These are phyloP conservation scores for Aspergillus sp. DNA, from an alignment of 2,329 filamentous ascomycete species.

Conservation along the genomic window DNA sequence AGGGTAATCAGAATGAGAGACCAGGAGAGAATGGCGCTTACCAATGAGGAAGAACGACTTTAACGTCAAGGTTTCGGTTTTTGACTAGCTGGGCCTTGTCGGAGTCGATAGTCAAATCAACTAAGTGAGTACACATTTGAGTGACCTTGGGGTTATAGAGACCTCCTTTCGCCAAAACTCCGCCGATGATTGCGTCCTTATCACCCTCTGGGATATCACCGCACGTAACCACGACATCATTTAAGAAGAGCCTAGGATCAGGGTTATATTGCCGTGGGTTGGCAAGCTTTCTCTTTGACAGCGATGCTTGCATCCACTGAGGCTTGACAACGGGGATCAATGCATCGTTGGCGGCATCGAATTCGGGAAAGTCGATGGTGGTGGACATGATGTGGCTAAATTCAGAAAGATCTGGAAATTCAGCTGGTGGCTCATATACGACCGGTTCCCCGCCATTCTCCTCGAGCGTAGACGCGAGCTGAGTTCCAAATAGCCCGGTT, in stretches of 20 bases:
- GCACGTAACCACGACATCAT: slow-evolving; percentile 77
- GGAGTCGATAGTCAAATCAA: slow-evolving; percentile 74
- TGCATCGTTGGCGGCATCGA: slow-evolving; percentile 68
- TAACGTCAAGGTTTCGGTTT: slow-evolving; percentile 67
- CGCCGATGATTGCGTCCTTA: slow-evolving; percentile 88
- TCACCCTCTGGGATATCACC: slow-evolving; percentile 82
- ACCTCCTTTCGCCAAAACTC: slow-evolving; percentile 85
- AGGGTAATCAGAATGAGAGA: neutral
- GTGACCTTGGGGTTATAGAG: slow-evolving; percentile 71
- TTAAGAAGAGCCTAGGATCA: slow-evolving; percentile 87
- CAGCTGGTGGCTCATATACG: slow-evolving; percentile 38
- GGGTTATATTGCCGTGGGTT: slow-evolving; percentile 85
- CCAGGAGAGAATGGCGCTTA: slow-evolving; percentile 35
- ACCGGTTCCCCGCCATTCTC: slow-evolving; percentile 51
- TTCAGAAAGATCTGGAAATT: slow-evolving; percentile 42
- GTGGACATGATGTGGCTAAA: slow-evolving; percentile 69
- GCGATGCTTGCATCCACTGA: slow-evolving; percentile 72
- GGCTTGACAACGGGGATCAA: slow-evolving; percentile 84
- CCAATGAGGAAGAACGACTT: slow-evolving; percentile 93
- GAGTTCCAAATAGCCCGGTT: slow-evolving; percentile 9
- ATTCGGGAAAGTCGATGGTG: slow-evolving; percentile 90
- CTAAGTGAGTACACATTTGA: slow-evolving; percentile 81
- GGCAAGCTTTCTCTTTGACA: slow-evolving; percentile 68
- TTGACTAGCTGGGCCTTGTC: slow-evolving; percentile 61
- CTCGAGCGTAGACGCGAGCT: slow-evolving; percentile 50